phyloP scores from a whole-genome alignment of 1,139 yeast species.

The Protomyces macrosporus region DNA sequence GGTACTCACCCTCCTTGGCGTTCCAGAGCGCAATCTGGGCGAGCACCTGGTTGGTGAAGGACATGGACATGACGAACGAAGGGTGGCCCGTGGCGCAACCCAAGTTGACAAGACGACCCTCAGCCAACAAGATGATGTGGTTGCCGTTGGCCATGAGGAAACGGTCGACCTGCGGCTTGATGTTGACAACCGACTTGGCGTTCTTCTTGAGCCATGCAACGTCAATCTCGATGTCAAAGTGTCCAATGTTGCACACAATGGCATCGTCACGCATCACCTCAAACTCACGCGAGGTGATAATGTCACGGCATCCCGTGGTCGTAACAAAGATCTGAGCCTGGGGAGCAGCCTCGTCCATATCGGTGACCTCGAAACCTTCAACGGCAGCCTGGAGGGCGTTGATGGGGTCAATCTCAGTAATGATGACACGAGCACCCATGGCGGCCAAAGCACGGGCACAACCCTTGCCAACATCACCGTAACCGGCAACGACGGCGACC shows the following conservation, averaged over 20 bases:
- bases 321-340: slow-evolving; percentile 97
- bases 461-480: slow-evolving; percentile 99
- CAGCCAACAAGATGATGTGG: slow-evolving; percentile 94
- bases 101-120: slow-evolving; percentile 98
- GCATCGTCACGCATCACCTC: slow-evolving; percentile 97
- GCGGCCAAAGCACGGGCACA: slow-evolving; percentile 99
- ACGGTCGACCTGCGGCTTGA: slow-evolving; percentile 99
- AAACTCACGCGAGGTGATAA: slow-evolving; percentile 86
- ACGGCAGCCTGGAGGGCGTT: slow-evolving; percentile 99
- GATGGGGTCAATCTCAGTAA: slow-evolving; percentile 98
- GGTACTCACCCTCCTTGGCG: slow-evolving; percentile 76
- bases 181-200: slow-evolving; percentile 86
- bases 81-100: slow-evolving; percentile 99
- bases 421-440: slow-evolving; percentile 99
- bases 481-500: slow-evolving; percentile 98
- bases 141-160: slow-evolving; percentile 84
- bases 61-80: slow-evolving; percentile 98
- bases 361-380: slow-evolving; percentile 95
- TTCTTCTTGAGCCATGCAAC: slow-evolving; percentile 96
- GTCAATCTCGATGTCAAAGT: slow-evolving; percentile 98
- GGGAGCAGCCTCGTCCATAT: slow-evolving; percentile 91
- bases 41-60: slow-evolving; percentile 98
- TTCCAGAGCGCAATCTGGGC: slow-evolving; percentile 99
- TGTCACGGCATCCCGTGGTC: slow-evolving; percentile 99
- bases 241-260: slow-evolving; percentile 99